A percentile compares a stretch with the other conserved stretches of the same genome.
phyloP scores from a whole-genome alignment of 371 early-diverging fungal genomes.

The Haplosporangium sp. region DNA sequence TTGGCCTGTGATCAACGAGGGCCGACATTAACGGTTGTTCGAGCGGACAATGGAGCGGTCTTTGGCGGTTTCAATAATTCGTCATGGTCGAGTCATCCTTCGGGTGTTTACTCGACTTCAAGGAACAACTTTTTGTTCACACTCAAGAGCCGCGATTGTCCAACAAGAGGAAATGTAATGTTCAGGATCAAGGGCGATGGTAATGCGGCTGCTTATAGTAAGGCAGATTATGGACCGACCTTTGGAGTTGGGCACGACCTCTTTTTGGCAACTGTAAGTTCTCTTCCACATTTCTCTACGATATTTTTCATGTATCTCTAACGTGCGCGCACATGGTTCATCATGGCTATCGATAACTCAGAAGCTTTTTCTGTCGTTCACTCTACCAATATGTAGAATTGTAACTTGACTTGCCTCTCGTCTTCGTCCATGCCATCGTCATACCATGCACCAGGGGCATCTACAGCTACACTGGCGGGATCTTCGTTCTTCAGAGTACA shows the following conservation, averaged over 20 bases:
- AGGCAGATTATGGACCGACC: constrained; percentile 44
- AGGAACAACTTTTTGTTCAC: constrained; percentile 41
- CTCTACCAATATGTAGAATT: constrained; percentile 24
- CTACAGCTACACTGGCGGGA: constrained; percentile 26
- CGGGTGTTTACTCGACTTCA: constrained; percentile 48
- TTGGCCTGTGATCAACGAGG: constrained; percentile 51
- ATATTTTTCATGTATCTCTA: too few species aligned
- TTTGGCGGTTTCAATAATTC: constrained; percentile 50
- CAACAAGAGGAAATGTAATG: constrained; percentile 22
- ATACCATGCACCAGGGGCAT: constrained; percentile 33
- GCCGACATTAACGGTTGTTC: constrained; percentile 41
- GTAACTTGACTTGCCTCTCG: constrained; percentile 31
- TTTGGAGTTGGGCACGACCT: constrained; percentile 52
- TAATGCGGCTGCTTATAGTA: constrained; percentile 39
- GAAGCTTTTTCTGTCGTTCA: not conserved
- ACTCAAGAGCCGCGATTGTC: constrained; percentile 26
- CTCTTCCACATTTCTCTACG: not conserved
- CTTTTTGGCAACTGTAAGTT: constrained; percentile 37
- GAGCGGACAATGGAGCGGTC: constrained; percentile 34
- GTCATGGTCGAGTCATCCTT: constrained; percentile 47
- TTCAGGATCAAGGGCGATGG: constrained; percentile 43
- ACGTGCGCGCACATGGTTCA: not conserved
- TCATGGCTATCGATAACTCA: not conserved
- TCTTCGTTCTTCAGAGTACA: constrained; percentile 40
- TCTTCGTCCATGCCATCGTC: constrained; percentile 45